Conservation (phyloP, 805 yeast genomes). For the Sugiyamaella boreocaroliniensis region DNA sequence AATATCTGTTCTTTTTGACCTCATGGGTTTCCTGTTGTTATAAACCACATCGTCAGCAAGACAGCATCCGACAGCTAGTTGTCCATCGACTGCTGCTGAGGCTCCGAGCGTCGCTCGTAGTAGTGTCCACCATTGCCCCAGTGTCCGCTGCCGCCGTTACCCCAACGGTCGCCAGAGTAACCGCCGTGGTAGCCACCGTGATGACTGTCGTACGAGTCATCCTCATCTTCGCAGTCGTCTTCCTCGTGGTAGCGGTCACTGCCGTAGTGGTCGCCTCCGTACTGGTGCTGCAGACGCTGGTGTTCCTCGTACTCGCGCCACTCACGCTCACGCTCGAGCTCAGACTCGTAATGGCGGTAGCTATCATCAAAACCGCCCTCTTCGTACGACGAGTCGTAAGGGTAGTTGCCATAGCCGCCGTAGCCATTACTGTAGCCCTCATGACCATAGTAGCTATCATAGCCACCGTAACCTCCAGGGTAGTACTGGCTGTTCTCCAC, state of each 20-base stretch:
- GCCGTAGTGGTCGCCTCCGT: neutral
- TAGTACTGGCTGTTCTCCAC: neutral
- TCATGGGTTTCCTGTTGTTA: neutral
- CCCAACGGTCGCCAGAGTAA: neutral
- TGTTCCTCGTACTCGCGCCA: neutral
- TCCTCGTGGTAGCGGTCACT: neutral
- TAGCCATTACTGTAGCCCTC: neutral
- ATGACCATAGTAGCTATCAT: slow-evolving; percentile 1
- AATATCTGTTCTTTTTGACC: too few species aligned
- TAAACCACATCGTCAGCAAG: neutral
- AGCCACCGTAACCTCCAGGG: slow-evolving; percentile 2
- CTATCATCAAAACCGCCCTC: neutral
- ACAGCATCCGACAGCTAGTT: neutral
- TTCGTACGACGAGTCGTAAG: neutral
- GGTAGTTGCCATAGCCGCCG: neutral
- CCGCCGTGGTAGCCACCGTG: neutral
- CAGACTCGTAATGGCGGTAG: neutral
- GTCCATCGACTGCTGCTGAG: neutral
- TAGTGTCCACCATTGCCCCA: neutral
- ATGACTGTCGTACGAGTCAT: neutral
- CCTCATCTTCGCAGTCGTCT: neutral
- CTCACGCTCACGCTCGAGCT: neutral
- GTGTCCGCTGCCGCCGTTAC: neutral
- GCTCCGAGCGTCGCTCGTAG: neutral
- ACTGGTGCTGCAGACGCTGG: neutral